A percentile compares a stretch with the other conserved stretches of the same genome.
These are phyloP conservation scores for Mycena latifolia DNA, from an alignment of 768 basidiomycete genomes.

Conservation along the genomic window DNA sequence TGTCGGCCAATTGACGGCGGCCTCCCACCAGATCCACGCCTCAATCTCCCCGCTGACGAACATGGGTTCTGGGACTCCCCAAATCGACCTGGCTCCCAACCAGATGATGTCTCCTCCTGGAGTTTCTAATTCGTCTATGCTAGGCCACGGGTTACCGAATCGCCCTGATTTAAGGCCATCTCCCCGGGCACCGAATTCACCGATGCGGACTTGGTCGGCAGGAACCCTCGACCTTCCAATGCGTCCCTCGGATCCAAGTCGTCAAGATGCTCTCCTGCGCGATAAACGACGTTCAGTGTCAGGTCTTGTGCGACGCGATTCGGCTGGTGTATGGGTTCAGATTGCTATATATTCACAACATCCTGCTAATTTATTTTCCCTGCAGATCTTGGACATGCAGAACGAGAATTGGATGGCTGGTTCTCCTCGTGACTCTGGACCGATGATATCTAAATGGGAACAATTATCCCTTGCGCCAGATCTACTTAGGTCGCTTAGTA, in stretches of 20 bases:
- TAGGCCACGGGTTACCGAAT: conserved; percentile 73
- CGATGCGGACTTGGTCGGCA: conserved; percentile 88
- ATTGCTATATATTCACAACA: conserved; percentile 18
- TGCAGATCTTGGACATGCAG: conserved; percentile 67
- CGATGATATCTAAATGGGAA: conserved; percentile 96
- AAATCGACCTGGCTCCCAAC: conserved; percentile 62
- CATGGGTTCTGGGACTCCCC: conserved; percentile 53
- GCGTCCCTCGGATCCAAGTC: conserved; percentile 62
- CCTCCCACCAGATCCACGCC: conserved; percentile 78
- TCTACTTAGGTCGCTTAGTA: conserved; percentile 86
- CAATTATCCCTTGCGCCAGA: conserved; percentile 90
- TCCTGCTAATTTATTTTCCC: conserved; percentile 22
- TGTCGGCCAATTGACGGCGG: conserved; percentile 85
- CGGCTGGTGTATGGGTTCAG: conserved; percentile 68
- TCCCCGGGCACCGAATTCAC: conserved; percentile 74
- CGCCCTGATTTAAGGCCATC: conserved; percentile 73
- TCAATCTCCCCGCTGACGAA: conserved; percentile 52
- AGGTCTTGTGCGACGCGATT: conserved; percentile 78
- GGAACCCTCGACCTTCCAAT: conserved; percentile 82
- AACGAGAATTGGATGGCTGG: conserved; percentile 66
- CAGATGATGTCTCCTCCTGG: conserved; percentile 58
- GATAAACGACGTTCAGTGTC: conserved; percentile 86
- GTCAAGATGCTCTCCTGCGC: conserved; percentile 58
- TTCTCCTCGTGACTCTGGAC: conserved; percentile 77
- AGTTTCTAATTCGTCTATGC: conserved; percentile 52